A percentile compares a stretch with the other conserved stretches of the same genome.
Evolutionary conservation across 1,139 yeast genomes (phyloP).

Genomic region (Yamadazyma atlantica): DNA sequence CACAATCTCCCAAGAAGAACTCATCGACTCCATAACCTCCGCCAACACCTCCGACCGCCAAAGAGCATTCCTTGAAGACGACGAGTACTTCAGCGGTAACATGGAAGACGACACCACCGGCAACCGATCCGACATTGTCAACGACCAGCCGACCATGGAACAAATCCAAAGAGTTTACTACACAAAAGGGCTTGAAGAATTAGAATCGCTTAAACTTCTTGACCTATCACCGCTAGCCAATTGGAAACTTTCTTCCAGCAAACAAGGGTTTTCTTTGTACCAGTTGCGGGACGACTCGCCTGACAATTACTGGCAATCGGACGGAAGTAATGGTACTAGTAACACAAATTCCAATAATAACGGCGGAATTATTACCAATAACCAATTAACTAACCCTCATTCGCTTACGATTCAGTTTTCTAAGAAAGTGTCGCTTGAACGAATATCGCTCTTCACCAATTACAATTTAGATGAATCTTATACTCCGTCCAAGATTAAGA

Average conservation of each 20-base stretch:
- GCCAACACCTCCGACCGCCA: constrained; percentile 18
- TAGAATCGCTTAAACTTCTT: constrained; percentile 56
- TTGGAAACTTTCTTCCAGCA: constrained; percentile 81
- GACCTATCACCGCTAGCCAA: constrained; percentile 82
- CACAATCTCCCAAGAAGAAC: constrained; percentile 34
- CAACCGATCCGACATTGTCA: constrained; percentile 13
- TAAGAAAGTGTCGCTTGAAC: constrained; percentile 68
- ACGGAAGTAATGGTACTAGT: constrained; percentile 55
- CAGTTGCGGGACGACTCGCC: constrained; percentile 78
- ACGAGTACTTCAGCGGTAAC: constrained; percentile 13
- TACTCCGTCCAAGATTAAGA: constrained; percentile 73
- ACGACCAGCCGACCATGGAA: constrained; percentile 35
- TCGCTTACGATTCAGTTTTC: constrained; percentile 77
- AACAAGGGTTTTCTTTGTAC: constrained; percentile 68
- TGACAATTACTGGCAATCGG: constrained; percentile 88
- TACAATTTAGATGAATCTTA: constrained; percentile 81
- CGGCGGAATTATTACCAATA: constrained; percentile 27
- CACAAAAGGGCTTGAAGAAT: constrained; percentile 49
- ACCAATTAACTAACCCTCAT: constrained; percentile 74
- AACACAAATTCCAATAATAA: constrained; percentile 21
- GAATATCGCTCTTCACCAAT: constrained; percentile 71
- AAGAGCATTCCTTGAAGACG: constrained; percentile 17
- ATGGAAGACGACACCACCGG: constrained; percentile 10
- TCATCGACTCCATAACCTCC: constrained; percentile 32
- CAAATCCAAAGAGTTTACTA: constrained; percentile 45